A percentile compares a stretch with the other conserved stretches of the same genome.
Evolutionary conservation across 176 grass and related monocot genomes (phyloP).

Genomic region (Eleusine coracana): DNA sequence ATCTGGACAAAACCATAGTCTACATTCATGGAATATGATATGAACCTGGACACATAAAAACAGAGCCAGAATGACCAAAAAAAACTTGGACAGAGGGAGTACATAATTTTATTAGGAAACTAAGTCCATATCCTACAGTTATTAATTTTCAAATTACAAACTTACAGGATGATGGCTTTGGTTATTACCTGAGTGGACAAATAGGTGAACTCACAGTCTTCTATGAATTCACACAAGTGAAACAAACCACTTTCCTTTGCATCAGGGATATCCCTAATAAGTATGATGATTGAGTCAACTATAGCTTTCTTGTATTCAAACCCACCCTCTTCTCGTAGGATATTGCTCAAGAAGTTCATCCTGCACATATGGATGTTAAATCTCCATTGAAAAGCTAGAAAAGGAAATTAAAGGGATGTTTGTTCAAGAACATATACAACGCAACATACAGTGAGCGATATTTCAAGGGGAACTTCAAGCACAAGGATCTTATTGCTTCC

Average conservation of each 20-base stretch:
- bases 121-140: neutral
- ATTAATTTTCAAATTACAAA: slow-evolving; percentile 21
- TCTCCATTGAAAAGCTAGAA: slow-evolving; percentile 11
- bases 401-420: slow-evolving; percentile 10
- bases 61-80: too few species aligned
- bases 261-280: slow-evolving; percentile 98
- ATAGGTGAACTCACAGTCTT: slow-evolving; percentile 99
- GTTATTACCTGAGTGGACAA: slow-evolving; percentile 87
- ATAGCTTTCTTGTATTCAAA: slow-evolving; percentile 99
- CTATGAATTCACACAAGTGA: slow-evolving; percentile 99
- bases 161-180: slow-evolving; percentile 1
- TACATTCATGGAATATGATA: too few species aligned
- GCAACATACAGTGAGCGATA: slow-evolving; percentile 91
- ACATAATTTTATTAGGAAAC: slow-evolving; percentile 1
- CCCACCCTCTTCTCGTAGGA: slow-evolving; percentile 95
- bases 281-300: slow-evolving; percentile 94
- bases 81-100: neutral
- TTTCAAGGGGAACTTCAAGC: slow-evolving; percentile 97
- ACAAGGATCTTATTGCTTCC: slow-evolving; percentile 95
- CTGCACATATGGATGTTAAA: slow-evolving; percentile 46
- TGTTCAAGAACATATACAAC: neutral
- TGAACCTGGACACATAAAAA: too few species aligned
- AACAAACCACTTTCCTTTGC: slow-evolving; percentile 98
- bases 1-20: too few species aligned
- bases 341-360: slow-evolving; percentile 99